These are phyloP conservation scores for Rhizoclosmatium globosum DNA, from an alignment of 192 early-diverging fungal species.

Conservation along the genomic window DNA sequence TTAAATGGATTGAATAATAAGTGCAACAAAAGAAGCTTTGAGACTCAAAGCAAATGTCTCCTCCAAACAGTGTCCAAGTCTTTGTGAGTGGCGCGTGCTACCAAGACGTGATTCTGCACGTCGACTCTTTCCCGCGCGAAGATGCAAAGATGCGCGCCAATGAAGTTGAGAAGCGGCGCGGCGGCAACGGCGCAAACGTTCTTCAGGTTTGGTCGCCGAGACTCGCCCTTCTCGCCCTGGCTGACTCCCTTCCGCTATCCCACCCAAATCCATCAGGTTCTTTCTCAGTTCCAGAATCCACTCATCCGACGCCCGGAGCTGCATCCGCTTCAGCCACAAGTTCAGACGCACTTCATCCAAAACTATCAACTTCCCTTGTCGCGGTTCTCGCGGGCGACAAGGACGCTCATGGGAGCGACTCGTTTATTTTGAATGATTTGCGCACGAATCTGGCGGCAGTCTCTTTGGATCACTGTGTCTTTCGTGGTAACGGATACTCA, in stretches of 20 bases:
- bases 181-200: slow-evolving; percentile 71
- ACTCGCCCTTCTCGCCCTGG: too few relatives aligned
- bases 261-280: background rate
- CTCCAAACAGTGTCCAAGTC: slow-evolving; percentile 9
- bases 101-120: slow-evolving; percentile 69
- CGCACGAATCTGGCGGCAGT: background rate
- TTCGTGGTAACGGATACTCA: slow-evolving; percentile 29
- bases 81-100: slow-evolving; percentile 66
- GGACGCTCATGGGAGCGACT: background rate
- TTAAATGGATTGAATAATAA: background rate
- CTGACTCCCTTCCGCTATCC: slow-evolving; percentile 58
- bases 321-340: background rate
- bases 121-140: slow-evolving; percentile 61
- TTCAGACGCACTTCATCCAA: background rate
- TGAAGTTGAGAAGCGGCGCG: slow-evolving; percentile 66
- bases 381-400: slow-evolving; percentile 34
- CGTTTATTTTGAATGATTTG: slow-evolving; percentile 25
- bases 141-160: slow-evolving; percentile 68
- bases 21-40: too few relatives aligned
- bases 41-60: too few relatives aligned
- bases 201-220: slow-evolving; percentile 44
- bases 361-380: slow-evolving; percentile 15
- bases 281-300: background rate
- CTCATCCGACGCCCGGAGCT: background rate
- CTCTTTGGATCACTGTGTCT: slow-evolving; percentile 34